Evolutionary conservation across 768 basidiomycete species (phyloP).

Genomic region (Xerocomellus amylosporus): DNA sequence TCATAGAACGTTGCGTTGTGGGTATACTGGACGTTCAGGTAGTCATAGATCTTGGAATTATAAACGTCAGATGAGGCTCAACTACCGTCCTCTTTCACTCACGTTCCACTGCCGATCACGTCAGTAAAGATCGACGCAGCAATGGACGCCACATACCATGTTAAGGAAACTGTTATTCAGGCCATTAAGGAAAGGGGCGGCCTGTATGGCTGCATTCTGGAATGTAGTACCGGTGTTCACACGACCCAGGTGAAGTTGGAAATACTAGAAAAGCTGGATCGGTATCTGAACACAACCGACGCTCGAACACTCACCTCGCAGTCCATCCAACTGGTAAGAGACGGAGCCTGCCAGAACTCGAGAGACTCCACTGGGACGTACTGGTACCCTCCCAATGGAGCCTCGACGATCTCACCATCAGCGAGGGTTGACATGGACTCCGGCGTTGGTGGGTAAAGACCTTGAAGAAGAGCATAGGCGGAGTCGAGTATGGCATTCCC

Average conservation of each 20-base stretch:
- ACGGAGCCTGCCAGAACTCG: slow-evolving; percentile 37
- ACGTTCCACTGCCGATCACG: slow-evolving; percentile 63
- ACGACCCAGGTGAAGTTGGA: slow-evolving; percentile 25
- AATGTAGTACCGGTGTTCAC: slow-evolving; percentile 35
- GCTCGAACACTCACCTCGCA: slow-evolving; percentile 40
- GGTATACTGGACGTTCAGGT: slow-evolving; percentile 42
- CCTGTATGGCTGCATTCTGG: slow-evolving; percentile 51
- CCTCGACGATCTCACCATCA: slow-evolving; percentile 62
- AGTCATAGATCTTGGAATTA: slow-evolving; percentile 63
- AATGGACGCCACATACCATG: slow-evolving; percentile 27
- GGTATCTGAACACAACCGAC: neutral
- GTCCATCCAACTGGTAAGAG: slow-evolving; percentile 75
- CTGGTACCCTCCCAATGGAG: slow-evolving; percentile 83
- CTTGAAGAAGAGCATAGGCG: slow-evolving; percentile 78
- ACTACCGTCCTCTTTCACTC: slow-evolving; percentile 26
- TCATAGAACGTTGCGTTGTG: slow-evolving; percentile 70
- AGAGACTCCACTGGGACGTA: slow-evolving; percentile 65
- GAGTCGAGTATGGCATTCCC: slow-evolving; percentile 82
- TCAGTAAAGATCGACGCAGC: slow-evolving; percentile 4
- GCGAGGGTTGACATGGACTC: slow-evolving; percentile 68
- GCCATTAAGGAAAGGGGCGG: slow-evolving; percentile 67
- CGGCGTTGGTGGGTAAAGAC: slow-evolving; percentile 74
- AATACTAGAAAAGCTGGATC: slow-evolving; percentile 20
- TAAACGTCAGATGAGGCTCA: neutral
- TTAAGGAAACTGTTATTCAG: slow-evolving; percentile 40